Percentiles rank a stretch among this genome's conserved stretches.
Evolutionary conservation across 805 yeast genomes (phyloP).

Genomic region (Lipomyces yamadae): DNA sequence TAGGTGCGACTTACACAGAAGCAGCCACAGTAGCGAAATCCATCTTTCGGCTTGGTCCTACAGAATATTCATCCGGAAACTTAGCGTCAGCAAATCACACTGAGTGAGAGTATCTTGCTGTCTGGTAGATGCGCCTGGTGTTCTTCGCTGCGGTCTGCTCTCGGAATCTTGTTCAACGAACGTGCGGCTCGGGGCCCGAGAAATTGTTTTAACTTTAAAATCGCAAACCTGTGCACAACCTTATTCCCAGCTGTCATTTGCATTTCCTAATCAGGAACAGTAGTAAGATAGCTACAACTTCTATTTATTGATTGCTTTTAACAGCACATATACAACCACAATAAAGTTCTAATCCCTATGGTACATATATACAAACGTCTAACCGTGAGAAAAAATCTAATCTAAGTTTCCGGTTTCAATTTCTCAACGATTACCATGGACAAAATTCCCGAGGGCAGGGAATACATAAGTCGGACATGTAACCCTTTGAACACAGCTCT

Average conservation of each 20-base stretch:
- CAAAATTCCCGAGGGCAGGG: slow-evolving; percentile 50
- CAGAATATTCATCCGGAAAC: neutral
- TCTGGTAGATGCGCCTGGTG: too few species aligned
- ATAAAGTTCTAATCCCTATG: neutral
- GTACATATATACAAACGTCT: neutral
- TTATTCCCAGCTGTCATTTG: too few species aligned
- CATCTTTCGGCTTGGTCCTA: slow-evolving; percentile 5
- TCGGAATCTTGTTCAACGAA: too few species aligned
- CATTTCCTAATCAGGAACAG: too few species aligned
- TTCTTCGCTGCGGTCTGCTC: too few species aligned
- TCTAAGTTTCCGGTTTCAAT: slow-evolving; percentile 47
- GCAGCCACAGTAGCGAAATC: slow-evolving; percentile 30
- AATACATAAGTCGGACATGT: slow-evolving; percentile 47
- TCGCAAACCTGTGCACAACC: too few species aligned
- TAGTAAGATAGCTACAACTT: too few species aligned
- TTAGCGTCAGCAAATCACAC: neutral
- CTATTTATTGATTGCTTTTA: too few species aligned
- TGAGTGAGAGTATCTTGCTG: neutral
- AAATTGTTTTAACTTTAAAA: too few species aligned
- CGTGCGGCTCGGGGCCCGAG: too few species aligned
- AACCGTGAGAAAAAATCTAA: neutral
- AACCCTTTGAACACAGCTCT: slow-evolving; percentile 49
- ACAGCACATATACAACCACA: too few species aligned
- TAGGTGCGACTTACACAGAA: slow-evolving; percentile 25
- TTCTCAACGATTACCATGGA: slow-evolving; percentile 51